Evolutionary conservation across 148 eudicot species (phyloP), one percentile per base, ranked within the genome.

Genomic region (Rhododendron henanense): DNA sequence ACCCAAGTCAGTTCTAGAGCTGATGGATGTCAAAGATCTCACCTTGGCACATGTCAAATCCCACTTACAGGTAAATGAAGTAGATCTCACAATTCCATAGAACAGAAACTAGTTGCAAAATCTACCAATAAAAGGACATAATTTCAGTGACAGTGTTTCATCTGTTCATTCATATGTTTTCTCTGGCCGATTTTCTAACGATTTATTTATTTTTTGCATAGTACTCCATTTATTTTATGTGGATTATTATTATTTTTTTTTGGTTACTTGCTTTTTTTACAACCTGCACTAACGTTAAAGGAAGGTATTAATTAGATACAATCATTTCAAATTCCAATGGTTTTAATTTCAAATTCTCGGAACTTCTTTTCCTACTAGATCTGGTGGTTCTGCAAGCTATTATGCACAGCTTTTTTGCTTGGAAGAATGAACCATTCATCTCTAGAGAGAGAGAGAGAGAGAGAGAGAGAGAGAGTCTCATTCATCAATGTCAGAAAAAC

Each of bases 11-110:
- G 99, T 96, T 83, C 94, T 96, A 75, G 99, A 96, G 91, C 98
- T 96, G 85, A 96, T 96, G 99, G 99, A 94, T 94, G 98, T 96
- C 78, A 96, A 96, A 87, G 99, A 96, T 92, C 99, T 96, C 78
- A 96, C 98, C 65, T 93, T 96, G 87, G 98, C 99, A 50, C 99
- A 96, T 92, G 99, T 96, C 79, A 96, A 96, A 86, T 95, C 98
- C 10, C 99, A 96, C 91, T 95, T 96, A 85, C 99, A 96, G 99
- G 99, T 96, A 91, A 75, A 51, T 5, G 25, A 67, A 83, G 19
- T 37, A 21, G 28, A 7, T 11, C 14, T 31, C 15, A 5, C 45
- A 6, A 21, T 21, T 63, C 69, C 69, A 63, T 63, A 7, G 23
- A 21, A 23, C 25, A 63, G 10, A 63, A 63, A 63, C 10, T 6